Evolutionary conservation across 768 basidiomycete genomes (phyloP).

Genomic region (Lentinula sp.): DNA sequence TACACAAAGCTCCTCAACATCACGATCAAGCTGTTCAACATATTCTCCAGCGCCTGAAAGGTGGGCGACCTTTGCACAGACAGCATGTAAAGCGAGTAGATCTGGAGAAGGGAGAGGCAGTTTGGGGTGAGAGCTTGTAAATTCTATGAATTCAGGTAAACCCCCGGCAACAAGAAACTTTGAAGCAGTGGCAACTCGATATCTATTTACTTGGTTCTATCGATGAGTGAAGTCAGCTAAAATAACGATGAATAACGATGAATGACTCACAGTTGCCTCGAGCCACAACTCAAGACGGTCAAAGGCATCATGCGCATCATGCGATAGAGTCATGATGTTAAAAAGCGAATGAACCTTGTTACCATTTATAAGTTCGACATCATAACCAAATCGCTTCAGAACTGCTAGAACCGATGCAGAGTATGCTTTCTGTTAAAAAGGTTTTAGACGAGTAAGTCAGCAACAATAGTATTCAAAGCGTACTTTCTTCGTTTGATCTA

Average conservation of each 20-base stretch:
- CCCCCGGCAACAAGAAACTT: slow-evolving; percentile 5
- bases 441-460: slow-evolving; percentile 4
- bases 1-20: slow-evolving; percentile 15
- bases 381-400: slow-evolving; percentile 20
- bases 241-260: not conserved
- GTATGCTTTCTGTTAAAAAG: slow-evolving; percentile 15
- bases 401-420: slow-evolving; percentile 19
- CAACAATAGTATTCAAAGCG: not conserved
- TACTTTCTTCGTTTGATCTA: slow-evolving; percentile 14
- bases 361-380: slow-evolving; percentile 19
- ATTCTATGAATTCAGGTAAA: slow-evolving; percentile 11
- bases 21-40: slow-evolving; percentile 21
- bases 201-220: too few species aligned
- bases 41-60: slow-evolving; percentile 31
- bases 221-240: too few species aligned
- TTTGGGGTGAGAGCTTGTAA: slow-evolving; percentile 19
- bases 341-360: slow-evolving; percentile 21
- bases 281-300: slow-evolving; percentile 25
- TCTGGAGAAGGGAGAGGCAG: slow-evolving; percentile 23
- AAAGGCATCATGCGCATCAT: slow-evolving; percentile 16
- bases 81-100: slow-evolving; percentile 31
- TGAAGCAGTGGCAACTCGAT: too few species aligned
- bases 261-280: slow-evolving; percentile 18
- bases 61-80: slow-evolving; percentile 31
- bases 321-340: slow-evolving; percentile 24